Evolutionary conservation across 306 rosid genomes (phyloP), one percentile per base, ranked within the genome.

Genomic region (Sphenostylis stenocarpa): DNA sequence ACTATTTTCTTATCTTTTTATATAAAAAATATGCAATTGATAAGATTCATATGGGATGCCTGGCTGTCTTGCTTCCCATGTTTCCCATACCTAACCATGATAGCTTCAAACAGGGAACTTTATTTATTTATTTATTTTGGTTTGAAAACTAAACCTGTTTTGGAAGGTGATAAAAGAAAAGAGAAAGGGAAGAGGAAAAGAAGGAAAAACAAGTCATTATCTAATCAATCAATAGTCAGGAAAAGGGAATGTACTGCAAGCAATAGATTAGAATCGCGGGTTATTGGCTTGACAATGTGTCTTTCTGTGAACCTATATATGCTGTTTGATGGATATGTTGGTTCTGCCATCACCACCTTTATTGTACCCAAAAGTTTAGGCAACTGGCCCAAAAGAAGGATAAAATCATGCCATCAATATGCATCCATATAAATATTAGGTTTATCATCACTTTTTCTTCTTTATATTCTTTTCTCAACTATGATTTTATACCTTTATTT

Each of bases 301-400:
- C 83, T 85, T 85, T 85, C 78, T 81, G 85, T 78, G 83, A 81
- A 72, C 48, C 55, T 67, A 66, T 65, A 36, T 41, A 41, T 73
- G 52, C 83, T 57, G 80, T 74, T 61, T 44, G 70, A 61, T 69
- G 74, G 38, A 48, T 52, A 21, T 67, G 72, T 36, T 57, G 63
- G 48, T 57, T 69, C 48, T 77, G 58, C 71, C 73, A 67, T 12
- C 5, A 48, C 14, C 49, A 16, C 52, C 83, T 83, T 76, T 86
- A 67, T 81, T 86, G 92, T 83, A 67, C 12, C 74, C 71, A 49
- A 86, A 89, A 85, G 89, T 60, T 67, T 34, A 63, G 81, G 86
- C 86, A 85, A 70, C 76, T 75, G 79, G 73, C 87, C 81, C 62
- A 82, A 89, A 82, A 82, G 55, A 70, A 31, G 84, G 75, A 85